Base-by-base conservation (phyloP, 176 grass and related monocot species). In the Oropetium thomaeum region DNA sequence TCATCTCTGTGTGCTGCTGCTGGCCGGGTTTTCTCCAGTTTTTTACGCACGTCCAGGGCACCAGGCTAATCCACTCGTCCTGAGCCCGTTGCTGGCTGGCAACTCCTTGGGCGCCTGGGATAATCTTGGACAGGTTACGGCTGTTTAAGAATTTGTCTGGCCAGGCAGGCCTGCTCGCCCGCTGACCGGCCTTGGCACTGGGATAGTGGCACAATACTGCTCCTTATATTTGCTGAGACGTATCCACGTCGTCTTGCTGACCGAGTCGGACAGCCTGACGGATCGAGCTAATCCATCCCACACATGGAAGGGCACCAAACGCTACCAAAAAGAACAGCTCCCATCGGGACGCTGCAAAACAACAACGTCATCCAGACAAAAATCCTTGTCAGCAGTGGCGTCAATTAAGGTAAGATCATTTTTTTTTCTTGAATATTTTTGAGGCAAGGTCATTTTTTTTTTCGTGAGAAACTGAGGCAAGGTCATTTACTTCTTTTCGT, bases 1-100 rank as follows among this genome's bases (percentile, higher is more conserved):
- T 22, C 22, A 15, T 74, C 41, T 76, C 58, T 34, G 57, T 63
- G 70, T 37, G 69, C 69, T 8, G n/a, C n/a, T n/a, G n/a, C n/a
- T n/a, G n/a, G n/a, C n/a, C n/a, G 48, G 51, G 52, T 23, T 26
- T 52, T 54, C 51, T 1, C 34, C 16, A 43, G 3, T 43, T 69
- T n/a, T 8, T 38, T 66, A 27, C 44, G n/a, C n/a, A n/a, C n/a
- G n/a, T n/a, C n/a, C n/a, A n/a, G n/a, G n/a, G n/a, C n/a, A n/a
- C n/a, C n/a, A n/a, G n/a, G n/a, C n/a, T n/a, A n/a, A n/a, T n/a
- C n/a, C n/a, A n/a, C n/a, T n/a, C n/a, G n/a, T n/a, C n/a, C n/a
- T n/a, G n/a, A 37, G 47, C n/a, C 10, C 62, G 27, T 62, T 8
- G 57, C 10, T 25, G 27, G 17, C 58, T 76, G 41, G 58, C 73